Evolutionary conservation across 2,329 filamentous ascomycete genomes (phyloP), one percentile per base, ranked within the genome.

Genomic region (Teratosphaeria epicoccoides): DNA sequence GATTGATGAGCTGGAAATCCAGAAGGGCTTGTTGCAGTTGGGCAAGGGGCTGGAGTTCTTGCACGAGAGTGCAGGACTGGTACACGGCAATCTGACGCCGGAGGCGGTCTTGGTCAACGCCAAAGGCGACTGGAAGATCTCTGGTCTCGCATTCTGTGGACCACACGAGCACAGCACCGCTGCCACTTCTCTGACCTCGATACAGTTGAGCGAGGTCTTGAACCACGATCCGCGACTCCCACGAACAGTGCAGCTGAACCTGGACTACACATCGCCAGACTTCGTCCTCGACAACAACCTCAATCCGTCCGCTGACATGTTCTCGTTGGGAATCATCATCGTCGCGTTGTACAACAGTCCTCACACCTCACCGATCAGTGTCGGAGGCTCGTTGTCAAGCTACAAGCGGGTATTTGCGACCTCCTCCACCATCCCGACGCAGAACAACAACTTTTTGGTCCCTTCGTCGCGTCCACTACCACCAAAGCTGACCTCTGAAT

Each of bases 71-170:
- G 91, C 91, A 9, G 88, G 88, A 0, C 77, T 98, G 47, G 88
- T 97, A 0, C 93, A 98, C 69, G 88, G 87, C 46, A 98, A 98
- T 66, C 70, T 98, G 57, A 97, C 90, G 0, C 93, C 93, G 0
- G 91, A 97, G 57, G 87, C 90, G 17, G 83, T 98, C 57, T 85
- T 95, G 58, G 82, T 98, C 69, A 98, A 98, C 71, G 82, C 87
- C 40, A 98, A 98, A 80, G 95, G 88, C 46, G 93, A 98, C 69
- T 98, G 93, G 93, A 98, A 98, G 68, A 87, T 98, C 55, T 91
- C 89, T 61, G 93, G 91, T n/a, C 78, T 98, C 37, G 82, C 86
- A 0, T 98, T 96, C 68, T 88, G 86, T 66, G 87, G 87, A 45
- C 87, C 89, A 12, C 81, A 87, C 47, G 86, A 89, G 60, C 79